phyloP scores from a whole-genome alignment of 768 basidiomycete species.

The Crepidotus variabilis region DNA sequence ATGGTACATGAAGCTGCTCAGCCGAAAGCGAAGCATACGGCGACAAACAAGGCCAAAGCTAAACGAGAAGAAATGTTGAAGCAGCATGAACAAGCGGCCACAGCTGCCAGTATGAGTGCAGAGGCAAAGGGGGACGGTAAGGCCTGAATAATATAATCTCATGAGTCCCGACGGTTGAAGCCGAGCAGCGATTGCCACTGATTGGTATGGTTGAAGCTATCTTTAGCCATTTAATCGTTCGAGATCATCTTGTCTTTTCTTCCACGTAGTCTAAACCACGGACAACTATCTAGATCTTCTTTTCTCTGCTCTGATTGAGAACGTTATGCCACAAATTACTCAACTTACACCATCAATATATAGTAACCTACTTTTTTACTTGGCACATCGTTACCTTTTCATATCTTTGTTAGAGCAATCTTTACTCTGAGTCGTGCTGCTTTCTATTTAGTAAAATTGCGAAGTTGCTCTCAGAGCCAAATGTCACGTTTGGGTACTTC shows the following conservation, averaged over 20 bases:
- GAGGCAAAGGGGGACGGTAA: not conserved
- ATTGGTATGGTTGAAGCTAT: too few relatives aligned
- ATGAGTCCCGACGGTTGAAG: not conserved
- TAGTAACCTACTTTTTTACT: not conserved
- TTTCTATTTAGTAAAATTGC: too few relatives aligned
- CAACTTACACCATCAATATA: not conserved
- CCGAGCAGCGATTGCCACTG: too few relatives aligned
- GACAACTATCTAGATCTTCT: not conserved
- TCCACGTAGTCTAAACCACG: too few relatives aligned
- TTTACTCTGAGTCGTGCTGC: too few relatives aligned
- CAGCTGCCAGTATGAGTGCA: not conserved
- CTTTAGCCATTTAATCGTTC: too few relatives aligned
- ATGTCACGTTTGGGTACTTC: too few relatives aligned
- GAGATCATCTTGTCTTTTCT: too few relatives aligned
- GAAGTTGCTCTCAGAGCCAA: too few relatives aligned
- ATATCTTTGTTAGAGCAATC: too few relatives aligned
- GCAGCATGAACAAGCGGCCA: conserved; percentile 16
- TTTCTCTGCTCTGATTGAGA: not conserved
- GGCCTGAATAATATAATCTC: not conserved
- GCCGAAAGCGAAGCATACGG: conserved; percentile 58
- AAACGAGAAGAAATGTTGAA: conserved; percentile 37
- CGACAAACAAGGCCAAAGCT: conserved; percentile 30
- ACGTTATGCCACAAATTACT: not conserved
- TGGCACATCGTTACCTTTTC: not conserved
- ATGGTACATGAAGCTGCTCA: conserved; percentile 86